Percentiles rank a stretch among this genome's conserved stretches.
phyloP scores from a whole-genome alignment of 2,329 filamentous ascomycete species.

The Arachnomyces sp. region DNA sequence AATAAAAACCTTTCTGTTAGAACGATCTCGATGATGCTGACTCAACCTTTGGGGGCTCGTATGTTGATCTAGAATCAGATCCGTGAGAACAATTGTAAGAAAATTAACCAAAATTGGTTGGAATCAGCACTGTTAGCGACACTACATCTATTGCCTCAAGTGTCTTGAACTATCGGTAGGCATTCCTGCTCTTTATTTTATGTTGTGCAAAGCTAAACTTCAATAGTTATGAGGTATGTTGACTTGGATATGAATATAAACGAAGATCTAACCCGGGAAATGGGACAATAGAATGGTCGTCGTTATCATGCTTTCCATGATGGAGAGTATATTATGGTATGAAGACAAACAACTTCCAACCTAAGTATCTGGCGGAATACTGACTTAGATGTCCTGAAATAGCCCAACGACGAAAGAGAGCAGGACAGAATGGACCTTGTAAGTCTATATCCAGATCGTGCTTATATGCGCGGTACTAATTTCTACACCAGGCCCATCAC shows the following conservation, averaged over 20 bases:
- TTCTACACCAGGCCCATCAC: slow-evolving; percentile 1
- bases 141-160: slow-evolving; percentile 14
- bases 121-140: slow-evolving; percentile 9
- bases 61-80: not conserved
- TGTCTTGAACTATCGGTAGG: slow-evolving; percentile 14
- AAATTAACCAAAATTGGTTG: not conserved
- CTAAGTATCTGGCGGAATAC: not conserved
- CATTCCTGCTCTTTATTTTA: not conserved
- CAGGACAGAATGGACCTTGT: slow-evolving; percentile 28
- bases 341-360: not conserved
- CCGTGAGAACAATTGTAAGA: not conserved
- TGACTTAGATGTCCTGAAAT: slow-evolving; percentile 4
- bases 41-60: slow-evolving; percentile 3
- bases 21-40: not conserved
- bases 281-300: slow-evolving; percentile 16
- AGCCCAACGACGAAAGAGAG: slow-evolving; percentile 30
- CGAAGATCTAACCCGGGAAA: too few species aligned
- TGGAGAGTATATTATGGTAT: slow-evolving; percentile 18
- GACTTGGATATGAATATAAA: too few species aligned
- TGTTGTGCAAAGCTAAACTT: not conserved
- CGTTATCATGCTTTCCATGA: slow-evolving; percentile 19
- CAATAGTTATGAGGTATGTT: slow-evolving; percentile 2
- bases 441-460: slow-evolving; percentile 11
- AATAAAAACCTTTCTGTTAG: too few species aligned
- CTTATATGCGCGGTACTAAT: too few species aligned